Evolutionary conservation across 108 stramenopile species (phyloP), one percentile per base, ranked within the genome.

Genomic region (Mediolabrus comicus): DNA sequence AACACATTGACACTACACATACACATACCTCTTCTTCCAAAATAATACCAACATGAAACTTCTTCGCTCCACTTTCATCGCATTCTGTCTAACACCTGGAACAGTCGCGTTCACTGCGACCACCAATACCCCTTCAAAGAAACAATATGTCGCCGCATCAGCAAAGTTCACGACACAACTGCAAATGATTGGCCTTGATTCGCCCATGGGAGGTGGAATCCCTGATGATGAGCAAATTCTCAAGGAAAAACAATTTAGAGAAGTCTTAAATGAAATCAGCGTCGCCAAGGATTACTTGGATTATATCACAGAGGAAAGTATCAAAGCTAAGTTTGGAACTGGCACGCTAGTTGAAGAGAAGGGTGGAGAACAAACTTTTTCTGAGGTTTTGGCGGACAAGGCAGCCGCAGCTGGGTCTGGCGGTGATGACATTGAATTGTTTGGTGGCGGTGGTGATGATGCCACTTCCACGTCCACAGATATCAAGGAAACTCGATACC

Each of bases 391-490:
- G 46, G 46, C 46, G 19, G 46, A 49, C 8, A 49, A 53, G 32
- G 53, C 34, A 33, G 33, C 19, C 1, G 34, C 34, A 33, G 32
- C 52, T 5, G 65, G 26, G 46, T 49, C 46, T 9, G 22, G 22
- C 22, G 46, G 46, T 17, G 64, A 35, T 6, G 33, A 66, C 11
- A 54, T 66, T 54, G 65, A 53, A 53, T 53, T 66, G 16, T 66
- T 66, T 5, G 65, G 65, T 24, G 65, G 65, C 25, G 53, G 65
- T 12, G 64, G 16, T 10, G 52, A 33, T 46, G 29, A 31, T 51
- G 14, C 52, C 6, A n/a, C 51, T 34, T 32, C 64, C 10, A 22
- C 65, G n/a, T 19, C 65, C 36, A 24, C 16, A 3, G 33, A 66
- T 30, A 34, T 34, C 4, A 31, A 49, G 46, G 46, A 49, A 49